Percentiles rank a stretch among this genome's conserved stretches.
These are phyloP conservation scores for Arachis monticola DNA, from an alignment of 331 rosid species.

Conservation along the genomic window DNA sequence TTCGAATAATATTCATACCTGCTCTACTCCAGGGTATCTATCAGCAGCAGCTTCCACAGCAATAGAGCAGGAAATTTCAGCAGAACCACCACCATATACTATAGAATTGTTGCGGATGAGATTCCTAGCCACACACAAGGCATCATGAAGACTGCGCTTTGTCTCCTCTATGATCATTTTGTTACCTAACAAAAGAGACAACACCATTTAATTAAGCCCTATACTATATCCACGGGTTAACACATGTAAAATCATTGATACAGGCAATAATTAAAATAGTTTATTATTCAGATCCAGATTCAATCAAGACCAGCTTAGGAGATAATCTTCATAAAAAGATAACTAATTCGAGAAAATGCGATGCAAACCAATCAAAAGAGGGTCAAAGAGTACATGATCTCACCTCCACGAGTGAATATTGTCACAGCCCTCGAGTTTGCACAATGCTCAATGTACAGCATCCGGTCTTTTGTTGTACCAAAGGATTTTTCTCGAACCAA, in stretches of 20 bases:
- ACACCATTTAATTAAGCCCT: not conserved
- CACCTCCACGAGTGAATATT: constrained; percentile 93
- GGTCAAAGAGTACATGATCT: constrained; percentile 1
- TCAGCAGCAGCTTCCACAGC: constrained; percentile 97
- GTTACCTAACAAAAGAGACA: constrained; percentile 65
- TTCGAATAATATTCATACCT: constrained; percentile 52
- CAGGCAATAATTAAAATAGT: not conserved
- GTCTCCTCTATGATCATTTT: constrained; percentile 99
- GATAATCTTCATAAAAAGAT: not conserved
- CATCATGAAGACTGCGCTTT: constrained; percentile 94
- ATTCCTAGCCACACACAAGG: constrained; percentile 96
- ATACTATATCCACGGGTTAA: no score
- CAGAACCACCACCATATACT: constrained; percentile 96
- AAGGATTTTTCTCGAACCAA: constrained; percentile 91
- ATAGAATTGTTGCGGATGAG: constrained; percentile 95
- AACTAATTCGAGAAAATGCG: constrained; percentile 6
- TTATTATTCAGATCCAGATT: not conserved
- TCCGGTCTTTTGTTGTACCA: constrained; percentile 97
- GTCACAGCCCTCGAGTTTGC: constrained; percentile 98
- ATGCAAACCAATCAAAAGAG: not conserved
- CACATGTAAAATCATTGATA: not conserved
- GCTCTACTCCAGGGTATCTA: constrained; percentile 91
- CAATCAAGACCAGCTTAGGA: not conserved
- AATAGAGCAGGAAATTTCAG: constrained; percentile 88
- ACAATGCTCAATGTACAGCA: constrained; percentile 97